These are phyloP conservation scores for Streptanthus diversifolius DNA, from an alignment of 345 rosid genomes.

Conservation along the genomic window DNA sequence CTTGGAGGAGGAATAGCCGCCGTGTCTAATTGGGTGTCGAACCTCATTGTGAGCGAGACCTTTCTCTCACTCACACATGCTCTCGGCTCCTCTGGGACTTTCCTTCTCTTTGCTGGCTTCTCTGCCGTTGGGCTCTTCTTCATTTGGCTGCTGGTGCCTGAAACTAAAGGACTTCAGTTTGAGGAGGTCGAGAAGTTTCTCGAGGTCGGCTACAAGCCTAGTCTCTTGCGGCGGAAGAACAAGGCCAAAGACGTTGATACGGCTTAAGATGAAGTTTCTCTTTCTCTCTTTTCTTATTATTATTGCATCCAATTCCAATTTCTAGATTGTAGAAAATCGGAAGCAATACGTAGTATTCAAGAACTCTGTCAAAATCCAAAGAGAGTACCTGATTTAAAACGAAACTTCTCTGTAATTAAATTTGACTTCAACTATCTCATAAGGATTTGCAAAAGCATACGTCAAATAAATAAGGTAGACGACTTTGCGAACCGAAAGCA, in stretches of 20 bases:
- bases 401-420: not conserved
- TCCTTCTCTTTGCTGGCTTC: slow-evolving; percentile 61
- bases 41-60: slow-evolving; percentile 62
- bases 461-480: not conserved
- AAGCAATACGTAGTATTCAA: not conserved
- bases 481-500: not conserved
- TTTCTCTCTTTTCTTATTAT: not conserved
- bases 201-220: slow-evolving; percentile 51
- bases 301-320: not conserved
- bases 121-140: slow-evolving; percentile 41
- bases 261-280: not conserved
- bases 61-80: slow-evolving; percentile 56
- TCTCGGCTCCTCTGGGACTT: slow-evolving; percentile 56
- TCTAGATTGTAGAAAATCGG: not conserved
- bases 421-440: not conserved
- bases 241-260: slow-evolving; percentile 17
- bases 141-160: slow-evolving; percentile 72
- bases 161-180: slow-evolving; percentile 74
- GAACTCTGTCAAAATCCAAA: not conserved
- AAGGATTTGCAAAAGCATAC: not conserved
- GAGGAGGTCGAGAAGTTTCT: slow-evolving; percentile 80
- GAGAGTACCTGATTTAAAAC: not conserved
- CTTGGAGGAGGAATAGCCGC: slow-evolving; percentile 86
- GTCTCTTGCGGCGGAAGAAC: slow-evolving; percentile 19
- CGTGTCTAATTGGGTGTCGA: slow-evolving; percentile 71